Base-by-base conservation (phyloP, 2,329 filamentous ascomycete genomes). In the Achaetomium macrosporum region DNA sequence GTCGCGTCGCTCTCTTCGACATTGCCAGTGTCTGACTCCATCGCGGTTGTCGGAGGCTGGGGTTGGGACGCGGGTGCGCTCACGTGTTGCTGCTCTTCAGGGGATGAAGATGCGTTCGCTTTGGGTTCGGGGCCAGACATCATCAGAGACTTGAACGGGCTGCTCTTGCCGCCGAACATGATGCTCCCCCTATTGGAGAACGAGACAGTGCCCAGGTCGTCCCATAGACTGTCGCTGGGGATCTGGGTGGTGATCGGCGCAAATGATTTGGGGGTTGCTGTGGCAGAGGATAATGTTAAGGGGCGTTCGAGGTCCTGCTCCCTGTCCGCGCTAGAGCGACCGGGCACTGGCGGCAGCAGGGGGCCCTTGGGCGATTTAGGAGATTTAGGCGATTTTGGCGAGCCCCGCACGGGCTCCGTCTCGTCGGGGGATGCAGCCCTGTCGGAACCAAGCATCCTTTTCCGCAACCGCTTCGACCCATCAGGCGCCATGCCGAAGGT, bases 101-200 rank as follows among this genome's bases (percentile, higher is more conserved):
- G 15, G 45, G 13, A 39, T 15, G 15, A n/a, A 7, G 35, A 20
- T n/a, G 45, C 45, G 37, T 10, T 19, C n/a, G 45, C 17, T 16
- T n/a, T 43, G 3, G 25, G 13, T 15, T 44, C 17, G 15, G 42
- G 36, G 42, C 35, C 20, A 36, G 53, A 51, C 51, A 53, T 55
- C 37, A 47, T 45, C 29, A 54, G 47, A 37, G 52, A 47, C 13
- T 50, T 47, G 41, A 61, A 53, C 4, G 46, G 51, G 37, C 55
- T 54, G 53, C 63, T 71, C 63, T 76, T 76, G 49, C 73, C 75
- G 57, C 76, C 74, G 63, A 83, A 74, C 74, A 85, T 80, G 61
- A 85, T 71, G 67, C 81, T 84, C 59, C 82, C 82, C 60, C 82
- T 74, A 57, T 82, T 82, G 53, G 81, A 83, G 64, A 85, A 85